Evolutionary conservation across 208 protist genomes (phyloP), one percentile per base, ranked within the genome.

Genomic region (Porcisia deanei): DNA sequence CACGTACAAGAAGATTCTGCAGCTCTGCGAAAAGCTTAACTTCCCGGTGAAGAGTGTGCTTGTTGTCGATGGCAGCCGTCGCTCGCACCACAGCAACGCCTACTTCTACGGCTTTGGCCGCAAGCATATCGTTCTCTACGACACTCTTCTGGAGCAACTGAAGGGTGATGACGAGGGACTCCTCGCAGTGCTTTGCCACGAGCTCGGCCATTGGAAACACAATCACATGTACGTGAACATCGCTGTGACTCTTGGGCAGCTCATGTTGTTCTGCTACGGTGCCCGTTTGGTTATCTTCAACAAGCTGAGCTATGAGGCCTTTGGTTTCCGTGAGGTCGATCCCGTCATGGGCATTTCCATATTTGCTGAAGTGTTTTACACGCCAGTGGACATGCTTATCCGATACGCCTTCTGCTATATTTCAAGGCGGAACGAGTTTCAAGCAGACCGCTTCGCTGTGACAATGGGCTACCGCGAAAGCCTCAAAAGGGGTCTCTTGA

Each of bases 111-210:
- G 96, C 52, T 92, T 97, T 20, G 85, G 88, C 67, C 85, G 82
- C 16, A 95, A 96, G 82, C 82, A 87, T 63, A 94, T 98, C 79
- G 96, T 98, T 20, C 73, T 98, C 20, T 98, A 94, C 75, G 96
- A 98, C 79, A 97, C 94, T 8, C 67, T 98, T 22, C 71, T 97
- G 22, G 79, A 93, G 63, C 88, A 95, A 43, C 69, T 90, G 70
- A 79, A 84, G 43, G 79, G 81, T 18, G 80, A 91, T 59, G 89
- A 97, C 14, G 88, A 89, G 49, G 67, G 85, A 14, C 64, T 98
- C 7, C 25, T 94, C 3, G 88, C 92, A 1, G 87, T 97, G 2
- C 80, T 98, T 7, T 89, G 85, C 52, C 96, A 98, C 83, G 96
- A 98, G 81, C 76, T 98, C 7, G 94, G 94, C 25, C 96, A 98